A percentile compares a stretch with the other conserved stretches of the same genome.
phyloP scores from a whole-genome alignment of 306 rosid species.

The Cyamopsis tetragonoloba region DNA sequence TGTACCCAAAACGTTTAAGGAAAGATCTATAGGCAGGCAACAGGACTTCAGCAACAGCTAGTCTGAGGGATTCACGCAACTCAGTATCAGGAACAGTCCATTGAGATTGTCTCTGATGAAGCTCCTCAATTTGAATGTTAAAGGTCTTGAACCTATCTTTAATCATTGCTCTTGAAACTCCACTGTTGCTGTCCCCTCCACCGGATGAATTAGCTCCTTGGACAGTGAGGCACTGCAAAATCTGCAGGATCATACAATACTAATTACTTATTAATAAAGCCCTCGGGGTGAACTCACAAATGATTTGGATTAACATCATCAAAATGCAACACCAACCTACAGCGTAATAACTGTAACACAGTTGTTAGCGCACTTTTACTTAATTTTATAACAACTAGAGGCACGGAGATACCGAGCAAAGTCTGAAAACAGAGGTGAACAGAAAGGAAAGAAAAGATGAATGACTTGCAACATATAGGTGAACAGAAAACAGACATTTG shows the following conservation, averaged over 20 bases:
- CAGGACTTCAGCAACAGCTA: conserved; percentile 94
- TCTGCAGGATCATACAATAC: conserved; percentile 42
- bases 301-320: conserved; percentile 15
- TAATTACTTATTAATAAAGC: not conserved
- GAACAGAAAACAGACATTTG: not conserved
- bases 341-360: not conserved
- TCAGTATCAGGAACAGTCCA: conserved; percentile 98
- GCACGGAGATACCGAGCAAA: not conserved
- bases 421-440: too few species aligned
- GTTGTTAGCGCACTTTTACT: not conserved
- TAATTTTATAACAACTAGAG: not conserved
- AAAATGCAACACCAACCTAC: not conserved
- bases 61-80: conserved; percentile 86
- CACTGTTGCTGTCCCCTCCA: conserved; percentile 48
- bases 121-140: conserved; percentile 78
- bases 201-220: conserved; percentile 55
- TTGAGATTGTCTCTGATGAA: conserved; percentile 89
- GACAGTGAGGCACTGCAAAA: conserved; percentile 87
- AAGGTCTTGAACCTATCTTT: conserved; percentile 90
- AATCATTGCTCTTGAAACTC: conserved; percentile 67
- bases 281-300: not conserved
- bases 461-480: not conserved
- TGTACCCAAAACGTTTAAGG: conserved; percentile 80
- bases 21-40: conserved; percentile 96
- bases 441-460: not conserved